Evolutionary conservation across 805 yeast species (phyloP).

Genomic region (Maudiozyma pseudohumilis): DNA sequence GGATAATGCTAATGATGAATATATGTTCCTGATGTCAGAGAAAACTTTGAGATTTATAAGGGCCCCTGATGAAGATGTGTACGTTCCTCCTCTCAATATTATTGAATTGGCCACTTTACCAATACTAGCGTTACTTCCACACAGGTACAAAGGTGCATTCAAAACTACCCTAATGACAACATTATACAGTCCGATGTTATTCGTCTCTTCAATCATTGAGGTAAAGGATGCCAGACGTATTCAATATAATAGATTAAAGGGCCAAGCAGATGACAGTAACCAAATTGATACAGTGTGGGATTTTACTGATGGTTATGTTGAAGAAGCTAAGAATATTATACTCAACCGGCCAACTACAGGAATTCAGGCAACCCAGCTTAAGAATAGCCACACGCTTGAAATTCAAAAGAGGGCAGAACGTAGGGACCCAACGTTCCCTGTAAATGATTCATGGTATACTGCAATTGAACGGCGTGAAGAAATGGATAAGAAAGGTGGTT

Average conservation of each 20-base stretch:
- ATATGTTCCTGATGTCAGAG: conserved; percentile 73
- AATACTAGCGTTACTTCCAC: conserved; percentile 35
- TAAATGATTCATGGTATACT: conserved; percentile 41
- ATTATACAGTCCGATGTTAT: conserved; percentile 58
- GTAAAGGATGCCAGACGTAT: conserved; percentile 58
- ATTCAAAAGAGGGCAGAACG: conserved; percentile 54
- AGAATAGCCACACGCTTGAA: conserved; percentile 26
- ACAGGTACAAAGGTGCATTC: neutral
- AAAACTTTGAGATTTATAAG: conserved; percentile 76
- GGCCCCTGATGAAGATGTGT: conserved; percentile 81
- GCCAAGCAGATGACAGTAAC: conserved; percentile 68
- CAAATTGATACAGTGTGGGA: conserved; percentile 76
- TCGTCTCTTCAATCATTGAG: conserved; percentile 54
- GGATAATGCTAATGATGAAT: conserved; percentile 77
- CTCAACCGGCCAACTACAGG: conserved; percentile 9
- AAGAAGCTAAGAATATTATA: conserved; percentile 21
- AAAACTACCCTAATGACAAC: conserved; percentile 41
- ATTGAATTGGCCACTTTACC: too few relatives aligned
- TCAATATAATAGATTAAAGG: conserved; percentile 54
- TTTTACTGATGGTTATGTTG: conserved; percentile 60
- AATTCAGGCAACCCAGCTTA: conserved; percentile 30
- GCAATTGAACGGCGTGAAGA: too few relatives aligned
- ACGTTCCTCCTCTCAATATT: conserved; percentile 76
- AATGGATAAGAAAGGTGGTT: too few relatives aligned
- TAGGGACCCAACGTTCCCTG: conserved; percentile 59